Percentiles rank a stretch among this genome's conserved stretches.
phyloP scores from a whole-genome alignment of 352 stramenopile genomes.

The Globisporangium viniferum region DNA sequence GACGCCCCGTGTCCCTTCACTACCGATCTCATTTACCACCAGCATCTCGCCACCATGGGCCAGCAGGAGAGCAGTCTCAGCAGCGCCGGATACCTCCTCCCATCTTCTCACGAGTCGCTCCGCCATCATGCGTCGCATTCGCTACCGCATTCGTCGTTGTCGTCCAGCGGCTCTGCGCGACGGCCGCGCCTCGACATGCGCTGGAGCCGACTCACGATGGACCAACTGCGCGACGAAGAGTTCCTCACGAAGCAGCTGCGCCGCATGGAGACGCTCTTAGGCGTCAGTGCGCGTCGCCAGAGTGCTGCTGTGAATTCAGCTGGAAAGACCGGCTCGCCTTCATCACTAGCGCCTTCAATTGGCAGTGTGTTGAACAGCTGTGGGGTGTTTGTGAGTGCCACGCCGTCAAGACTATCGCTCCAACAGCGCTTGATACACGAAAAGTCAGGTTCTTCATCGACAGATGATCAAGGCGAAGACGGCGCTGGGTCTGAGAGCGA shows the following conservation, averaged over 20 bases:
- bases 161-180: neutral
- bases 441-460: conserved; percentile 12
- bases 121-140: neutral
- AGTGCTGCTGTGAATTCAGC: neutral
- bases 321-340: neutral
- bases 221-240: conserved; percentile 59
- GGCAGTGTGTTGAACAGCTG: neutral
- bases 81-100: conserved; percentile 10
- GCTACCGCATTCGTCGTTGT: neutral
- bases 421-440: conserved; percentile 17
- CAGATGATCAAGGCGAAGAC: conserved; percentile 18
- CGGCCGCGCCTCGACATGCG: conserved; percentile 46
- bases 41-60: neutral
- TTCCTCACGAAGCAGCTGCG: conserved; percentile 69
- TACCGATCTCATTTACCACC: neutral
- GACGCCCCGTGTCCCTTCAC: no score
- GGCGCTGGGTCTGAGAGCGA: conserved; percentile 21
- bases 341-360: neutral
- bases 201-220: conserved; percentile 62
- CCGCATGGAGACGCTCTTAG: conserved; percentile 46
- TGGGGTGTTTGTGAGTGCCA: conserved; percentile 18
- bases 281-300: conserved; percentile 21
- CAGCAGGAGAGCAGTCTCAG: conserved; percentile 16
- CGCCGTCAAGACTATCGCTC: conserved; percentile 7
- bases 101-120: neutral